A percentile compares a stretch with the other conserved stretches of the same genome.
These are phyloP conservation scores for Trichoderma oligosporum DNA, from an alignment of 2,329 filamentous ascomycete genomes.

Conservation along the genomic window DNA sequence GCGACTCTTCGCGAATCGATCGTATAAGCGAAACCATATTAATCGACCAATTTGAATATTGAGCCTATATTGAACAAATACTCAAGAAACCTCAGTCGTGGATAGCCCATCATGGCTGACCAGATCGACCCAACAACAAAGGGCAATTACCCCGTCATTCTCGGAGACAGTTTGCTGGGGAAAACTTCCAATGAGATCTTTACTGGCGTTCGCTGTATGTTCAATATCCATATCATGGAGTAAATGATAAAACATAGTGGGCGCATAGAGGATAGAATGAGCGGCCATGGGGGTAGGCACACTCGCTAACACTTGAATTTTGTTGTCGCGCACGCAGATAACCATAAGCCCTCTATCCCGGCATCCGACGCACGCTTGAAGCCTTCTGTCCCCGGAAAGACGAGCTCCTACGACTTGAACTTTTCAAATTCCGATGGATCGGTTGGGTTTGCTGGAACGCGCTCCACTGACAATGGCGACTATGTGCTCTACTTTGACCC, in stretches of 20 bases:
- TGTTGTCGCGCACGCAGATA: conserved; percentile 45
- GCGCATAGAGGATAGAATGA: too few relatives aligned
- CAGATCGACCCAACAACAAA: conserved; percentile 58
- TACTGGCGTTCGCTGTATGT: conserved; percentile 57
- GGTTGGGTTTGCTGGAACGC: conserved; percentile 59
- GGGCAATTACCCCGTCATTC: conserved; percentile 59
- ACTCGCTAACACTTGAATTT: conserved; percentile 11
- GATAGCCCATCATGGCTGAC: conserved; percentile 28
- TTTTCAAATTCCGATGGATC: conserved; percentile 53
- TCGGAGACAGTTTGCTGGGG: conserved; percentile 59
- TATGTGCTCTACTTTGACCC: conserved; percentile 75
- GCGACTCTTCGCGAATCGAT: too few relatives aligned
- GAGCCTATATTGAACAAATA: too few relatives aligned
- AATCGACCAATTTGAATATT: too few relatives aligned
- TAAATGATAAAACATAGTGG: background rate
- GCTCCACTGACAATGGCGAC: conserved; percentile 53
- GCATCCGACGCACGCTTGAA: conserved; percentile 51
- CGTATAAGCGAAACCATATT: too few relatives aligned
- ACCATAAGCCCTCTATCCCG: conserved; percentile 56
- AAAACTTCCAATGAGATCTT: conserved; percentile 55
- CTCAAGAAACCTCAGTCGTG: too few relatives aligned
- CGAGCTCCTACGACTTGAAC: conserved; percentile 53
- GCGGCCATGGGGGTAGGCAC: too few relatives aligned
- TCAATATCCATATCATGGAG: background rate
- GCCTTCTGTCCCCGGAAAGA: conserved; percentile 46